A percentile compares a stretch with the other conserved stretches of the same genome.
These are phyloP conservation scores for Puccinia horiana DNA, from an alignment of 1,284 basidiomycete genomes.

Conservation along the genomic window DNA sequence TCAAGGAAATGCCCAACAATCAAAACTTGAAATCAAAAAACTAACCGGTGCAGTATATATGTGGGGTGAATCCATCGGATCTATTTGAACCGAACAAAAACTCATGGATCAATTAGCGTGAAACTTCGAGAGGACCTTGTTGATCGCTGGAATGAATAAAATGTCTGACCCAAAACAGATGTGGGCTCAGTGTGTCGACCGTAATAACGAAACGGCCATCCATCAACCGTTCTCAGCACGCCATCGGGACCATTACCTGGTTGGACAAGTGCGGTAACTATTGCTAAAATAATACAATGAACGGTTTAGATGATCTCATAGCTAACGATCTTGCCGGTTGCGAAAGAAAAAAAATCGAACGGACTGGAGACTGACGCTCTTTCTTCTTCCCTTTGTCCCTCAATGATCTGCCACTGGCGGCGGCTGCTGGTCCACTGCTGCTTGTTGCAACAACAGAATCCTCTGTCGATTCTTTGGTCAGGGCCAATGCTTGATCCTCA, in stretches of 20 bases:
- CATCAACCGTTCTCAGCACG: constrained; percentile 41
- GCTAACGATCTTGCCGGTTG: background rate
- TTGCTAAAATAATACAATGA: constrained; percentile 7
- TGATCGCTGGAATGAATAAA: background rate
- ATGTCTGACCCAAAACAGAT: constrained; percentile 36
- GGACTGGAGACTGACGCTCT: constrained; percentile 32
- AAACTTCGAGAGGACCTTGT: background rate
- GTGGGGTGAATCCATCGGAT: constrained; percentile 45
- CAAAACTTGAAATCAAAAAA: background rate
- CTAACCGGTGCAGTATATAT: constrained; percentile 48
- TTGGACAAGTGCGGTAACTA: constrained; percentile 35
- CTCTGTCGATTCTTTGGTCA: constrained; percentile 19
- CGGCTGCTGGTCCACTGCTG: constrained; percentile 1
- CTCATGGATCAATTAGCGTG: background rate
- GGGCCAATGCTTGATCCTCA: constrained; percentile 36
- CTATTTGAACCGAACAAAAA: constrained; percentile 11
- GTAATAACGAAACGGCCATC: constrained; percentile 49
- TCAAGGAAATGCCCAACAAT: background rate
- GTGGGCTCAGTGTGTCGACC: constrained; percentile 45
- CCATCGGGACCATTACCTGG: constrained; percentile 38
- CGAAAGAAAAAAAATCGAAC: background rate
- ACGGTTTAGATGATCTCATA: background rate
- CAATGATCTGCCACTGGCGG: constrained; percentile 26
- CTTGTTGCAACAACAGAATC: constrained; percentile 1
- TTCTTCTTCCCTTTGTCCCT: constrained; percentile 49